phyloP scores from a whole-genome alignment of 768 basidiomycete species.

The Podaxis sp. region DNA sequence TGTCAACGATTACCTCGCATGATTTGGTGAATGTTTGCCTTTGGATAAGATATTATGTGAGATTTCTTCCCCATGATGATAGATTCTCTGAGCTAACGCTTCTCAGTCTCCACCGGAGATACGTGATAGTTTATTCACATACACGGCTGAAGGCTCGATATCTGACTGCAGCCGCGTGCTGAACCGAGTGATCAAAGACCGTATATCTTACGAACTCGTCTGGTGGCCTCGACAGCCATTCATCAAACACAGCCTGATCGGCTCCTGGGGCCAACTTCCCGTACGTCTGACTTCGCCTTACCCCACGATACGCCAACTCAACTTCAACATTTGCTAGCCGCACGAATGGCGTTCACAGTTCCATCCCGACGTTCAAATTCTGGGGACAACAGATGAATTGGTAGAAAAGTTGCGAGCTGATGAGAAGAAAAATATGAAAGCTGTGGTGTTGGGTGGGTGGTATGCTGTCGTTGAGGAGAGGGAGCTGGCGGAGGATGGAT shows the following conservation, averaged over 20 bases:
- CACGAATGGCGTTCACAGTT: neutral
- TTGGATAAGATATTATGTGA: neutral
- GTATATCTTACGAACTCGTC: neutral
- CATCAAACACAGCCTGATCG: neutral
- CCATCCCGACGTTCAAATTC: neutral
- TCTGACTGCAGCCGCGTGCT: neutral
- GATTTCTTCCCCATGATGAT: neutral
- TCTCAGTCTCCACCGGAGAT: neutral
- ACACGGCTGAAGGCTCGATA: neutral
- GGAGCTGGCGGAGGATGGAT: neutral
- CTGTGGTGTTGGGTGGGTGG: neutral
- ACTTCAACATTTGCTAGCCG: neutral
- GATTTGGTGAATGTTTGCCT: neutral
- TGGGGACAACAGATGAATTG: neutral
- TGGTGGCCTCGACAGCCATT: neutral
- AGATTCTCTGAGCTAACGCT: neutral
- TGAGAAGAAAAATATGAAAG: neutral
- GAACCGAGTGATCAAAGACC: neutral
- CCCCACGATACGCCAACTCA: neutral
- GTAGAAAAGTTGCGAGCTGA: neutral
- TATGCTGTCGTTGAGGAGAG: neutral
- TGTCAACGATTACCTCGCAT: neutral
- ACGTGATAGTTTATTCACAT: neutral
- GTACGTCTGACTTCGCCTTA: neutral
- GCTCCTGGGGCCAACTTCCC: neutral